phyloP scores from a whole-genome alignment of 2,329 filamentous ascomycete species.

The Hansfordia pulvinata region DNA sequence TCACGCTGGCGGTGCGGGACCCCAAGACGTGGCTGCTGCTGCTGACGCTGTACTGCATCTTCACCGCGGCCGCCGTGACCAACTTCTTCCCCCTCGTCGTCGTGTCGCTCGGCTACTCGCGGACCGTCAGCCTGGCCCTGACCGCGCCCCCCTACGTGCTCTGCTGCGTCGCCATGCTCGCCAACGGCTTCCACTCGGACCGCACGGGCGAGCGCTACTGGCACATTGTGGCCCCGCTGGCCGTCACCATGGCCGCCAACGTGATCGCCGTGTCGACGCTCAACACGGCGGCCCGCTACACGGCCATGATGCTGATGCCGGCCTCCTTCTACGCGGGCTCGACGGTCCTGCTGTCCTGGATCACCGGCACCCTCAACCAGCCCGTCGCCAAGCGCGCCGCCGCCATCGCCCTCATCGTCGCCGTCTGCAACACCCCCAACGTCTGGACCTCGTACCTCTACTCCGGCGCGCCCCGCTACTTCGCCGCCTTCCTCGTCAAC shows the following conservation, averaged over 20 bases:
- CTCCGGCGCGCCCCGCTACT: slow-evolving; percentile 11
- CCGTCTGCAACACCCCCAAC: slow-evolving; percentile 15
- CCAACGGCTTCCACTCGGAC: slow-evolving; percentile 17
- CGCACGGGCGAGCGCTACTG: slow-evolving; percentile 12
- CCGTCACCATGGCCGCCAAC: slow-evolving; percentile 13
- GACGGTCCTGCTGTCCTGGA: slow-evolving; percentile 15
- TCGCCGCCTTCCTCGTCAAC: slow-evolving; percentile 14
- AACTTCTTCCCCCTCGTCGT: slow-evolving; percentile 9
- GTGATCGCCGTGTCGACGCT: slow-evolving; percentile 16
- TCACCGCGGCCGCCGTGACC: slow-evolving; percentile 12
- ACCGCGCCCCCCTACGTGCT: slow-evolving; percentile 13
- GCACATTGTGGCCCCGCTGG: slow-evolving; percentile 13
- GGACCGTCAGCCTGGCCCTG: slow-evolving; percentile 9
- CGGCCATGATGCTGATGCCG: slow-evolving; percentile 18
- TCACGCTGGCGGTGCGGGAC: slow-evolving; percentile 17
- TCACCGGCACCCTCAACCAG: slow-evolving; percentile 11
- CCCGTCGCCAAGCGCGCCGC: slow-evolving; percentile 12
- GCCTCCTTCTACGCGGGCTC: slow-evolving; percentile 11
- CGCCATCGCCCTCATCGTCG: slow-evolving; percentile 15
- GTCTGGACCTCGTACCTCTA: slow-evolving; percentile 15
- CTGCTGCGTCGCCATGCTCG: slow-evolving; percentile 16
- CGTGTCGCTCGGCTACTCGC: slow-evolving; percentile 6
- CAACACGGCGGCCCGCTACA: slow-evolving; percentile 13
- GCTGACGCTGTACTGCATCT: slow-evolving; percentile 16
- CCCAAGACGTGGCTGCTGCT: slow-evolving; percentile 22